Conservation (phyloP, 345 rosid species). For the Melaleuca quinquenervia region DNA sequence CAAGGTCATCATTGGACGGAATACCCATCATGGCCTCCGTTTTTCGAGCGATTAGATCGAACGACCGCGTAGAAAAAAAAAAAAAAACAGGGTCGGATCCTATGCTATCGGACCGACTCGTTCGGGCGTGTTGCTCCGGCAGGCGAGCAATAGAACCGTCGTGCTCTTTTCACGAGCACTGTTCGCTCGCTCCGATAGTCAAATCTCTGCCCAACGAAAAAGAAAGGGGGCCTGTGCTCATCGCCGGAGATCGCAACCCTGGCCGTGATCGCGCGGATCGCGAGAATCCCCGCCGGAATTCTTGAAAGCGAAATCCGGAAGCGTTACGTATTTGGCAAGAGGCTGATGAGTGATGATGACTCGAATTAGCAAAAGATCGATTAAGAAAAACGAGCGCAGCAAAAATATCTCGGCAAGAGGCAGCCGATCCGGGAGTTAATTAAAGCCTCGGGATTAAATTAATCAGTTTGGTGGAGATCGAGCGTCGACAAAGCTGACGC, state of each 20-base stretch:
- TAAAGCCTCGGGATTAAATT: not conserved
- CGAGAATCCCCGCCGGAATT: not conserved
- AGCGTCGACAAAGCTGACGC: not conserved
- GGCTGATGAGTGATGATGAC: not conserved
- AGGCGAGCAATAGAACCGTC: not conserved
- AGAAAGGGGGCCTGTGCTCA: not conserved
- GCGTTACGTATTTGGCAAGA: not conserved
- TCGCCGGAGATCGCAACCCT: not conserved
- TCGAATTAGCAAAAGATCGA: not conserved
- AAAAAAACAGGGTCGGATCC: too few species aligned
- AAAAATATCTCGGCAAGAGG: not conserved
- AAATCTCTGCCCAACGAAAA: not conserved
- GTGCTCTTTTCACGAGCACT: not conserved
- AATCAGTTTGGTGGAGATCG: not conserved
- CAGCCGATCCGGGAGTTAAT: not conserved
- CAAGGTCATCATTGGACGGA: not conserved
- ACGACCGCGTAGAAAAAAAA: too few species aligned
- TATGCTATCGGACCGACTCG: too few species aligned
- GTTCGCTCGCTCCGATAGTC: too few species aligned
- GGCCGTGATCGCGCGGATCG: too few species aligned
- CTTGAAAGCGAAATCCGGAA: not conserved
- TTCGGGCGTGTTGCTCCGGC: too few species aligned
- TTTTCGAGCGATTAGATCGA: not conserved
- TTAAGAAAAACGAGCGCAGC: not conserved
- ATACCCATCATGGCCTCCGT: rapidly evolving